These are phyloP conservation scores for Saksenaea vasiformis DNA, from an alignment of 371 early-diverging fungal species.

Conservation along the genomic window DNA sequence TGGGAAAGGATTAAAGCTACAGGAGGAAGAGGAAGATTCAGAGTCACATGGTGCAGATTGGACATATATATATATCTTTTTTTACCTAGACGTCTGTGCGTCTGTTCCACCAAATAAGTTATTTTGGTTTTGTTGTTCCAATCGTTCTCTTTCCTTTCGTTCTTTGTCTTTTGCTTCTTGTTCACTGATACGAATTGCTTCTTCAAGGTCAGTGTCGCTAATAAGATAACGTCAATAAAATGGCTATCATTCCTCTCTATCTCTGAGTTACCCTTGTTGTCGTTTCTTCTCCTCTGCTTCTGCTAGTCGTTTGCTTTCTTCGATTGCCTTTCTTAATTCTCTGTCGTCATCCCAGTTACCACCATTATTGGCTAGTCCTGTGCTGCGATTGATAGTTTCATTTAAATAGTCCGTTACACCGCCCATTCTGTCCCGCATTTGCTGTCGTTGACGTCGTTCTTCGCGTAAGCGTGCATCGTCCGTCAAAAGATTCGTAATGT, in stretches of 20 bases:
- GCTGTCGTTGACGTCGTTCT: constrained; percentile 54
- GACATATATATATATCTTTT: no score
- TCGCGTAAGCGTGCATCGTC: constrained; percentile 79
- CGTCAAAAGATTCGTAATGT: constrained; percentile 76
- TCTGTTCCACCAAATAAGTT: constrained; percentile 34
- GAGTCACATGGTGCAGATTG: neutral
- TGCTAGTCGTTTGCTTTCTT: constrained; percentile 7
- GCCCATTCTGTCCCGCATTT: constrained; percentile 47
- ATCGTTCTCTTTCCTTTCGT: constrained; percentile 28
- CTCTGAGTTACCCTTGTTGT: neutral
- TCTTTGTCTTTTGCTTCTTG: constrained; percentile 45
- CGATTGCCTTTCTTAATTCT: constrained; percentile 38
- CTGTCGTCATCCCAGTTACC: constrained; percentile 37
- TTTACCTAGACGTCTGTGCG: constrained; percentile 2
- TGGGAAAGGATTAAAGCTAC: constrained; percentile 31
- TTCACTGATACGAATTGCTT: constrained; percentile 45
- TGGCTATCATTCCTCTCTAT: neutral
- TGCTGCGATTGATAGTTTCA: constrained; percentile 65
- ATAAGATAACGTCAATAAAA: neutral
- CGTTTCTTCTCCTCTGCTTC: constrained; percentile 1
- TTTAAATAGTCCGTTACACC: constrained; percentile 67
- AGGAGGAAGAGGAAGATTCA: neutral
- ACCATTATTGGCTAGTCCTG: constrained; percentile 34
- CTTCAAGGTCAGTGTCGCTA: constrained; percentile 44
- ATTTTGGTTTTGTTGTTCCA: constrained; percentile 45